These are phyloP conservation scores for Diaporthe eres DNA, from an alignment of 2,329 filamentous ascomycete species.

Conservation along the genomic window DNA sequence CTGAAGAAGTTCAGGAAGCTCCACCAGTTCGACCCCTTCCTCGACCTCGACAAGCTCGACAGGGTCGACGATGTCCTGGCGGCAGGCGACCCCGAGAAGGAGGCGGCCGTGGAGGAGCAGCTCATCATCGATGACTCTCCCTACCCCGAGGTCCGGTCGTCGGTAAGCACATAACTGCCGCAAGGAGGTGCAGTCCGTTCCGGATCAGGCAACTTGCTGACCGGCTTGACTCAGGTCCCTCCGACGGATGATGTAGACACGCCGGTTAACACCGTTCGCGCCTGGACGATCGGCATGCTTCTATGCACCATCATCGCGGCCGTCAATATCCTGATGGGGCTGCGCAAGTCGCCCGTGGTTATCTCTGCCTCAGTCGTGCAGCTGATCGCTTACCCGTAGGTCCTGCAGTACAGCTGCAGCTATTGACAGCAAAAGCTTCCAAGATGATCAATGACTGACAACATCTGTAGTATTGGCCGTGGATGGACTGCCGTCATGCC, in stretches of 20 bases:
- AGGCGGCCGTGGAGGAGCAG: constrained; percentile 20
- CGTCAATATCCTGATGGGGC: constrained; percentile 20
- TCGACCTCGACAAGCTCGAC: constrained; percentile 30
- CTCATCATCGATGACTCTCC: constrained; percentile 34
- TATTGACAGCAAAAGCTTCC: accelerated
- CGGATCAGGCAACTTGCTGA: constrained; percentile 12
- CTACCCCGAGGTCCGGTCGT: constrained; percentile 47
- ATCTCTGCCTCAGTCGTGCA: constrained; percentile 29
- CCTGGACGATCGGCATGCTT: constrained; percentile 29
- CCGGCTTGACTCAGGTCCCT: constrained; percentile 1
- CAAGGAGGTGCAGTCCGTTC: neutral
- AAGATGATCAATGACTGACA: neutral
- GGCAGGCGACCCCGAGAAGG: constrained; percentile 13
- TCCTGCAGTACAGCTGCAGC: neutral
- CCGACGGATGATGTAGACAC: constrained; percentile 24
- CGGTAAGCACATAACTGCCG: constrained; percentile 42
- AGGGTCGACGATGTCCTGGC: constrained; percentile 28
- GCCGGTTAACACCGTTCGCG: constrained; percentile 25
- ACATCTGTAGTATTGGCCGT: neutral
- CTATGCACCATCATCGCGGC: constrained; percentile 21
- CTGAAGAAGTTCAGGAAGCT: constrained; percentile 32
- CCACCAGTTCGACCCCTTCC: constrained; percentile 31
- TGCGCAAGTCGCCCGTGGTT: constrained; percentile 23
- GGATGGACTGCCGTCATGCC: constrained; percentile 28
- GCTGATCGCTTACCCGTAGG: constrained; percentile 23